Base-by-base conservation (phyloP, 2,329 filamentous ascomycete genomes). In the Fusarium paranaense region DNA sequence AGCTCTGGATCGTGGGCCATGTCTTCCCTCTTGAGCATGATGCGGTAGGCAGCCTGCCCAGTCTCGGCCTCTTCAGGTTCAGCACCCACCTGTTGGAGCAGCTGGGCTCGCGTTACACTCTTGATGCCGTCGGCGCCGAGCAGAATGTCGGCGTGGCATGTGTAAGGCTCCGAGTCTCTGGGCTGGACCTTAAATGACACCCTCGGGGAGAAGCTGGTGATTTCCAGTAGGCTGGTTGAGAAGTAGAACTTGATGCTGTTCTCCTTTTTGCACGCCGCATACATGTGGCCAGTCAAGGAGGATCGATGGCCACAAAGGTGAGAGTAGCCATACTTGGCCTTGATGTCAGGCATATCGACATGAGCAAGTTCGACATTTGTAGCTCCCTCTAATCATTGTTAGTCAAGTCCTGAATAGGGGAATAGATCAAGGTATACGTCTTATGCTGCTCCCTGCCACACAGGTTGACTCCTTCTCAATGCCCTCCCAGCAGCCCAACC, bases 281-380 rank as follows among this genome's bases (percentile, higher is more conserved):
- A 95, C 59, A 96, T 83, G 13, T 89, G 88, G 42, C 89, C 89
- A 8, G 94, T 93, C 6, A 96, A 87, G 6, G 91, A 93, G 0
- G 92, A 87, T 37, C 94, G 90, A 80, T 97, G 94, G 8, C 93
- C 94, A 18, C 94, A 93, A 87, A 94, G 94, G 82, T 96, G 94
- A 1, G 93, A 90, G 80, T 92, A 95, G 22, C 90, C 89, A 78
- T 95, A 96, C 40, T 89, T 90, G 5, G 88, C 83, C 61, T 88
- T 85, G 72, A 96, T 90, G 75, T 94, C 91, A 25, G 86, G 85
- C 78, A 96, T 88, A 64, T 91, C 86, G 52, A 96, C 93, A 75
- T 93, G 90, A 4, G 89, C 91, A 4, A 96, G 88, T 80, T 95
- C 93, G 3, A 84, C 83, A 79, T 95, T 89, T 5, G 90, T 91